Evolutionary conservation across 495 filamentous ascomycete species (phyloP).

Genomic region (Xylaria palmicola): DNA sequence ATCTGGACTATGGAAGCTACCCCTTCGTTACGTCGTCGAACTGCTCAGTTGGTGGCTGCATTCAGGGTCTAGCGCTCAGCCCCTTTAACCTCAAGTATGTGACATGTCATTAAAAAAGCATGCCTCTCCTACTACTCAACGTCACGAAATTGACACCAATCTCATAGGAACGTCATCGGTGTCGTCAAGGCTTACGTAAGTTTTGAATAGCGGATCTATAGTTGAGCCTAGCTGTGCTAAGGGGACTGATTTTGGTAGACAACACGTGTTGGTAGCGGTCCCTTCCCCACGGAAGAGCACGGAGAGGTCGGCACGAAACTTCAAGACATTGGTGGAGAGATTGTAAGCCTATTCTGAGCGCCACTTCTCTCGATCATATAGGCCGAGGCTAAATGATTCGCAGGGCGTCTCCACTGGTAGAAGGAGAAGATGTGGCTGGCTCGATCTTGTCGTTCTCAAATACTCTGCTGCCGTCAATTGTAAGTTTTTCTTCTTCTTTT

Average conservation of each 20-base stretch:
- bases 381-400: conserved; percentile 7
- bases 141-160: conserved; percentile 35
- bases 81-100: conserved; percentile 45
- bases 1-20: conserved; percentile 62
- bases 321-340: conserved; percentile 44
- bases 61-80: conserved; percentile 66
- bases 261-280: conserved; percentile 73
- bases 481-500: conserved; percentile 7
- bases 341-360: conserved; percentile 6
- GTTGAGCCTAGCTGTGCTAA: neutral
- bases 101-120: no score
- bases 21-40: conserved; percentile 83
- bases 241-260: conserved; percentile 34
- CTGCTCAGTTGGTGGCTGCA: conserved; percentile 71
- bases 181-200: conserved; percentile 74
- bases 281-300: conserved; percentile 80
- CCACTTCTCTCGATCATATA: neutral
- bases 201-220: conserved; percentile 16
- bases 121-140: no score
- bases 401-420: conserved; percentile 84
- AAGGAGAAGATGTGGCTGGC: conserved; percentile 80
- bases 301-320: conserved; percentile 51
- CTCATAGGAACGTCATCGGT: conserved; percentile 59
- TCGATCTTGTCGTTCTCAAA: conserved; percentile 79
- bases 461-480: conserved; percentile 67